Base-by-base conservation (phyloP, 177 flowering plant genomes). In the Vitis hybrid region DNA sequence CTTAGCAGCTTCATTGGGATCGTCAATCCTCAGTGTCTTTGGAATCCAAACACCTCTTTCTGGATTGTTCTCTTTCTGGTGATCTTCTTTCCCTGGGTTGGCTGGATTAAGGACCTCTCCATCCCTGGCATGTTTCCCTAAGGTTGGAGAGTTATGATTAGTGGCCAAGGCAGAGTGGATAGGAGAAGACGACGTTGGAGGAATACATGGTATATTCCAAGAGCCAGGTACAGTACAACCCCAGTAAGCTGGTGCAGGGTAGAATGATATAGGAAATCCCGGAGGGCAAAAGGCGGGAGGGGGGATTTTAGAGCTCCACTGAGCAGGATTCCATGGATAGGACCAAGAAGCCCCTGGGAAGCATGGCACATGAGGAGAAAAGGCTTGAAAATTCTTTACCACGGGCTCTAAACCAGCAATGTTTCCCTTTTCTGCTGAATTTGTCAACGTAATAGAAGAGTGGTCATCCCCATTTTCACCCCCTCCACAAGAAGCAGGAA, bases 111-210 rank as follows among this genome's bases (percentile, higher is more conserved):
- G 19, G 5, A 51, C 57, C 16, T 59, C 29, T 1, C 63, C 82
- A 16, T 78, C 84, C 55, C 87, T 77, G 7, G 73, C 77, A 70
- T 76, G 84, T 52, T 84, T 84, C 59, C 87, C 84, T 18, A 80
- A 52, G 5, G 73, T 69, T 13, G 72, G 69, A 18, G 79, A 75
- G 60, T 62, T 72, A 8, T 73, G 76, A 31, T 62, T 51, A 16
- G 78, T 19, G 29, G 53, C 29, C 48, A 50, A 20, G 20, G 67
- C 5, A 65, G 29, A 10, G 12, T 70, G 68, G 61, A 45, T 77
- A 1, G 45, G 51, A 53, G 74, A 62, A 33, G 72, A 60, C 4
- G 75, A 45, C 50, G 64, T 29, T 3, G 74, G 69, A 2, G 74
- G 13, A 8, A 56, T 1, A 48, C 57, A 51, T 8, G 63, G 76